Percentiles rank a stretch among this genome's conserved stretches.
These are phyloP conservation scores for Rhizopus arrhizus DNA, from an alignment of 371 early-diverging fungal species.

Conservation along the genomic window DNA sequence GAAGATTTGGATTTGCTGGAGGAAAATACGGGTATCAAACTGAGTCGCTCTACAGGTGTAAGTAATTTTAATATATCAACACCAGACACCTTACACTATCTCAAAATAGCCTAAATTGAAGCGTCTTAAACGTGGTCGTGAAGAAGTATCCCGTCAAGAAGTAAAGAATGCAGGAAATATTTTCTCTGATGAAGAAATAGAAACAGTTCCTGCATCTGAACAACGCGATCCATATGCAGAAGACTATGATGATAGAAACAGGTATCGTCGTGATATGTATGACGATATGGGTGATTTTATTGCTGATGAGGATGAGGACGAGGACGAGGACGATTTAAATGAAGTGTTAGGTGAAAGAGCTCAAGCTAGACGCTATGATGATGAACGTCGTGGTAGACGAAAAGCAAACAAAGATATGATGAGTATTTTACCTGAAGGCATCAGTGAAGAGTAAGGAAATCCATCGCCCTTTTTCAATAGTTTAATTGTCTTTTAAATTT, in stretches of 20 bases:
- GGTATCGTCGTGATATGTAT: constrained; percentile 50
- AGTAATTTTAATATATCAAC: background rate
- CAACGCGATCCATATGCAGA: constrained; percentile 57
- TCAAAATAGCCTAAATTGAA: constrained; percentile 58
- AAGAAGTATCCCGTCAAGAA: constrained; percentile 43
- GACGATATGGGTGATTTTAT: constrained; percentile 73
- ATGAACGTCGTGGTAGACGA: constrained; percentile 39
- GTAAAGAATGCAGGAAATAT: constrained; percentile 50
- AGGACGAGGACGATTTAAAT: constrained; percentile 57
- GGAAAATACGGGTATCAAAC: constrained; percentile 79
- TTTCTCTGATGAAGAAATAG: constrained; percentile 55
- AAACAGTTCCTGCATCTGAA: constrained; percentile 21
- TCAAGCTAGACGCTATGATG: constrained; percentile 37
- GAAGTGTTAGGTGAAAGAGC: constrained; percentile 66
- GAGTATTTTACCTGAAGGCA: constrained; percentile 47
- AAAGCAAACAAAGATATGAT: constrained; percentile 44
- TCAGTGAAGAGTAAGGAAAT: constrained; percentile 44
- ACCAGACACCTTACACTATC: constrained; percentile 1
- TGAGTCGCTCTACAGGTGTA: constrained; percentile 56
- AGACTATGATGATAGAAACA: constrained; percentile 37
- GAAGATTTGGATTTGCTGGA: constrained; percentile 85
- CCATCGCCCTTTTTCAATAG: background rate
- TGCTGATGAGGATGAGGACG: constrained; percentile 65
- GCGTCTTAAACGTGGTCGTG: constrained; percentile 72
- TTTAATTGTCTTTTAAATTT: background rate